A percentile compares a stretch with the other conserved stretches of the same genome.
Evolutionary conservation across 768 basidiomycete genomes (phyloP).

Genomic region (Boletus vermiculosoides): DNA sequence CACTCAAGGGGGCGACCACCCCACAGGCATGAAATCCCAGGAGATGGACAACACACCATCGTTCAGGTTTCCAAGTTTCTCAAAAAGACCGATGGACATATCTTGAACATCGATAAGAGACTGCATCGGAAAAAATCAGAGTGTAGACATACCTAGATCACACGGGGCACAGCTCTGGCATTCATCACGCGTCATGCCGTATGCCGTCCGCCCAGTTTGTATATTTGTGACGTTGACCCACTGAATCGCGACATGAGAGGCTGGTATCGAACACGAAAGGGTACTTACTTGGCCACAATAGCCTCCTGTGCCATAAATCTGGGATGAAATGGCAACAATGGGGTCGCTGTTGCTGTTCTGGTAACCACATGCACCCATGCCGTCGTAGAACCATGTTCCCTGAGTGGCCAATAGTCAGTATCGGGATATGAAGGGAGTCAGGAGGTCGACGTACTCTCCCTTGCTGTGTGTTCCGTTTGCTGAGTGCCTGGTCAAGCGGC

Average conservation of each 20-base stretch:
- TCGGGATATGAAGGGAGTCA: background rate
- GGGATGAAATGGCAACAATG: conserved; percentile 61
- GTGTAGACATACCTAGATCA: conserved; percentile 53
- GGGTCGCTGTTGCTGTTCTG: conserved; percentile 45
- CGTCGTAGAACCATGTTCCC: conserved; percentile 70
- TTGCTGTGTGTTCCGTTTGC: conserved; percentile 43
- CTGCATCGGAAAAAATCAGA: background rate
- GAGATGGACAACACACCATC: conserved; percentile 51
- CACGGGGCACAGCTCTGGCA: conserved; percentile 52
- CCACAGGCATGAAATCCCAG: conserved; percentile 59
- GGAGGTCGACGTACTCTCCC: conserved; percentile 50
- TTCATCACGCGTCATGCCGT: conserved; percentile 53
- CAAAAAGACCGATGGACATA: conserved; percentile 63
- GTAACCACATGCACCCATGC: conserved; percentile 63
- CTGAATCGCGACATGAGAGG: conserved; percentile 35
- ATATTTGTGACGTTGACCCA: conserved; percentile 60
- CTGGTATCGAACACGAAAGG: background rate
- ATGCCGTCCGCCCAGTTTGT: conserved; percentile 48
- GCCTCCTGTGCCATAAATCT: conserved; percentile 50
- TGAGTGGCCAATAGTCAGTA: conserved; percentile 27
- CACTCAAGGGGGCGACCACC: conserved; percentile 41
- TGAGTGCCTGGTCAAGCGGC: conserved; percentile 35
- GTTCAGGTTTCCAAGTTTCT: conserved; percentile 46
- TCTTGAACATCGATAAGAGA: conserved; percentile 40
- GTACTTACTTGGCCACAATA: conserved; percentile 60